Percentiles rank a stretch among this genome's conserved stretches.
phyloP scores from a whole-genome alignment of 2,329 filamentous ascomycete genomes.

The Alternaria gansuensis region DNA sequence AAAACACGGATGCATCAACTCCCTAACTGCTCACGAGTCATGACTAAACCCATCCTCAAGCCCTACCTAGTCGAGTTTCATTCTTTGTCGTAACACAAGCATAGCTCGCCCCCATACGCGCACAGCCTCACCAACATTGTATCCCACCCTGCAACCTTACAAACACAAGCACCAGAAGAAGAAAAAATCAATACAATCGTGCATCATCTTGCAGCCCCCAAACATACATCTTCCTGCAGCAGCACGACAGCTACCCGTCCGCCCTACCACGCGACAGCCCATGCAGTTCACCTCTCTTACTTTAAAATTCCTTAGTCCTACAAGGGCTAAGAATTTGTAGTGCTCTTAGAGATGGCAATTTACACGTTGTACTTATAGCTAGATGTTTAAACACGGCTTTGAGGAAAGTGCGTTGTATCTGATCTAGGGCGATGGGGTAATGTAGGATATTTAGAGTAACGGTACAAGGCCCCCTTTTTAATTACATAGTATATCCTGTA shows the following conservation, averaged over 20 bases:
- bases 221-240: conserved; percentile 25
- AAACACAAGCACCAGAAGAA: conserved; percentile 8
- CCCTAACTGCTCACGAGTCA: not conserved
- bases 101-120: conserved; percentile 8
- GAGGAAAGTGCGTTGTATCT: too few species aligned
- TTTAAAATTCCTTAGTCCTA: too few species aligned
- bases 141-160: conserved; percentile 10
- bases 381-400: too few species aligned
- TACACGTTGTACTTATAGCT: too few species aligned
- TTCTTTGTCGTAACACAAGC: conserved; percentile 4
- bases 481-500: too few species aligned
- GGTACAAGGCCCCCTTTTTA: too few species aligned
- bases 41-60: conserved; percentile 3
- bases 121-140: conserved; percentile 7
- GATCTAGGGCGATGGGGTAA: too few species aligned
- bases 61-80: not conserved
- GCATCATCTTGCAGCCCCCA: conserved; percentile 13
- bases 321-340: too few species aligned
- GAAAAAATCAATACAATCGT: conserved; percentile 6
- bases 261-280: conserved; percentile 21
- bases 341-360: too few species aligned
- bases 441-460: too few species aligned
- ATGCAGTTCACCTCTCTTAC: not conserved
- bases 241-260: conserved; percentile 15
- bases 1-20: not conserved